Evolutionary conservation across 2,329 filamentous ascomycete species (phyloP).

Genomic region (Diaporthe destruens): DNA sequence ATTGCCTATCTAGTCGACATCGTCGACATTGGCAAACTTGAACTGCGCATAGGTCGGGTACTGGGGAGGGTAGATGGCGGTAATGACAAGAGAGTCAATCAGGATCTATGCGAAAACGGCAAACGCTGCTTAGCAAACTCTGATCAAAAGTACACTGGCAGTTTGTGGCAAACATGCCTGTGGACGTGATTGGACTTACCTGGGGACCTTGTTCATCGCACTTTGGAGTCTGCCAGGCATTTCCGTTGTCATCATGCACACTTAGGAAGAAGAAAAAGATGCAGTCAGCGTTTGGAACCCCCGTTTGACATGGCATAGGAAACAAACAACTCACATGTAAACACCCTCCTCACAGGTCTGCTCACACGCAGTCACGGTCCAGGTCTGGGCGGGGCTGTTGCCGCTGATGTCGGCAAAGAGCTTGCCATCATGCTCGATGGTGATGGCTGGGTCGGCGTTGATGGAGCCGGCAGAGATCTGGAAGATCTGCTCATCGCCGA

Average conservation of each 20-base stretch:
- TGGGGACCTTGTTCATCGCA: neutral
- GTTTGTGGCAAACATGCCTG: accelerated
- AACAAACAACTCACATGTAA: constrained; percentile 5
- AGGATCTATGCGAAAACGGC: neutral
- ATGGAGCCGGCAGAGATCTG: constrained; percentile 5
- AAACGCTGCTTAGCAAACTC: neutral
- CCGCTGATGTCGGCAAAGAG: constrained; percentile 8
- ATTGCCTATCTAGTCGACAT: neutral
- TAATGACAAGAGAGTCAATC: constrained; percentile 1
- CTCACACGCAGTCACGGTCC: constrained; percentile 23
- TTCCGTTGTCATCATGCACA: neutral
- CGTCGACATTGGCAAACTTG: constrained; percentile 29
- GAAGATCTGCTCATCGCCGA: neutral
- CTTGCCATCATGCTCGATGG: constrained; percentile 15
- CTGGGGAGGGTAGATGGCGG: constrained; percentile 4
- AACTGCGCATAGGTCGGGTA: constrained; percentile 18
- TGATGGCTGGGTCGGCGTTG: neutral
- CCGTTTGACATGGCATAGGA: neutral
- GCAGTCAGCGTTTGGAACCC: neutral
- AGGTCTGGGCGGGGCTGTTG: neutral
- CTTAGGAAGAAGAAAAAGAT: neutral
- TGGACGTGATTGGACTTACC: neutral
- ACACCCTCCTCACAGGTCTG: constrained; percentile 24
- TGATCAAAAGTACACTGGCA: accelerated
- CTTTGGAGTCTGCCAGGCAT: constrained; percentile 13